These are phyloP conservation scores for Acrocalymma vagum DNA, from an alignment of 2,329 filamentous ascomycete genomes.

Conservation along the genomic window DNA sequence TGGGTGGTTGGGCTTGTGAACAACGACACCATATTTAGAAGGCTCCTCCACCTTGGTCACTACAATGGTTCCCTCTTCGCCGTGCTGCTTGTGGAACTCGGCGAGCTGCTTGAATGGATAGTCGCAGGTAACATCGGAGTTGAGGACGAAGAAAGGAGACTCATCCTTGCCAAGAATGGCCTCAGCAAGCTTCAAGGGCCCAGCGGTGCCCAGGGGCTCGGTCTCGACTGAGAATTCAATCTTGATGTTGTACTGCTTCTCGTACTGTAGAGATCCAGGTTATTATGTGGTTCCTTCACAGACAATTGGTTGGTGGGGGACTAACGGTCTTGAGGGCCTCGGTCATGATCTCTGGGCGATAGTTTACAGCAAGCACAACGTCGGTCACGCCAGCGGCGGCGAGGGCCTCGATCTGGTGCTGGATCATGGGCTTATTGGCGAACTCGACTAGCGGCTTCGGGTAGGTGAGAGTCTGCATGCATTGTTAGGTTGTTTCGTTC, in stretches of 20 bases:
- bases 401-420: slow-evolving; percentile 95
- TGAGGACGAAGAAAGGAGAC: slow-evolving; percentile 95
- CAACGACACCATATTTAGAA: slow-evolving; percentile 97
- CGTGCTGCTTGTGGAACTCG: slow-evolving; percentile 91
- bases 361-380: slow-evolving; percentile 98
- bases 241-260: slow-evolving; percentile 89
- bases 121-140: slow-evolving; percentile 98
- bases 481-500: slow-evolving; percentile 29
- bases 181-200: slow-evolving; percentile 94
- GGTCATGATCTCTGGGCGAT: slow-evolving; percentile 98
- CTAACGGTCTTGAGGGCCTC: slow-evolving; percentile 86
- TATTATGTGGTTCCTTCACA: slow-evolving; percentile 18
- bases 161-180: slow-evolving; percentile 92
- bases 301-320: slow-evolving; percentile 9
- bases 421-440: slow-evolving; percentile 98
- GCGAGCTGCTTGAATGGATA: slow-evolving; percentile 92
- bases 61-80: slow-evolving; percentile 95
- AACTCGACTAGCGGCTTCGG: slow-evolving; percentile 99
- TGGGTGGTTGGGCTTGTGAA: slow-evolving; percentile 92
- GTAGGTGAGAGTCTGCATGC: slow-evolving; percentile 84
- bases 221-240: slow-evolving; percentile 98
- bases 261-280: slow-evolving; percentile 66
- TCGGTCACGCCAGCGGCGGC: slow-evolving; percentile 94
- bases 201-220: slow-evolving; percentile 93
- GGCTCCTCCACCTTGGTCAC: slow-evolving; percentile 99